These are phyloP conservation scores for Omphalea diandra DNA, from an alignment of 441 rosid species.

Conservation along the genomic window DNA sequence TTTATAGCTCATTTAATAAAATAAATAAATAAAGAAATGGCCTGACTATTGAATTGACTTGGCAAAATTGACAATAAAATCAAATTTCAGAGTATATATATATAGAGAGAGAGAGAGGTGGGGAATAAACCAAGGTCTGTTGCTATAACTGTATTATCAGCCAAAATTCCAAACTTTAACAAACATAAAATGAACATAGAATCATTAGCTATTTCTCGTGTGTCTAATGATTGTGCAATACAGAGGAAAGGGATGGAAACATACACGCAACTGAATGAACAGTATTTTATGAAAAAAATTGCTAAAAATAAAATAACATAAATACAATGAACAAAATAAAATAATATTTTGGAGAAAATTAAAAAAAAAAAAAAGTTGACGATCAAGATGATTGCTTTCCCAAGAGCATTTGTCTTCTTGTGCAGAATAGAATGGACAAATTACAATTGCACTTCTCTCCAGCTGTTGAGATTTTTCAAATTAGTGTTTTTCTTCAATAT, in stretches of 20 bases:
- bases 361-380: not conserved
- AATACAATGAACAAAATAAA: not conserved
- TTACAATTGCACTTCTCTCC: not conserved
- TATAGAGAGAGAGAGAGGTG: no score
- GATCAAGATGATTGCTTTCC: not conserved
- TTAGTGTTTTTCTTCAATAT: no score
- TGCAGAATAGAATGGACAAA: not conserved
- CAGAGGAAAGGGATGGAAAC: not conserved
- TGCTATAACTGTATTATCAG: conserved; percentile 14
- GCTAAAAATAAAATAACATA: not conserved
- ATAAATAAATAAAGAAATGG: not conserved
- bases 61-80: not conserved
- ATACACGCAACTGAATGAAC: no score
- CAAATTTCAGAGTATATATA: not conserved
- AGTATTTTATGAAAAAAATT: no score
- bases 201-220: not conserved
- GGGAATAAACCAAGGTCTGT: no score
- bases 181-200: not conserved
- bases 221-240: not conserved
- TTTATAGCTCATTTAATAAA: no score
- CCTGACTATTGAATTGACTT: not conserved
- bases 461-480: not conserved
- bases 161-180: conserved; percentile 2
- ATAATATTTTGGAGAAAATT: no score
- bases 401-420: not conserved